Percentiles rank a stretch among this genome's conserved stretches.
Conservation (phyloP, 495 filamentous ascomycete genomes). For the Geopyxis carbonaria region DNA sequence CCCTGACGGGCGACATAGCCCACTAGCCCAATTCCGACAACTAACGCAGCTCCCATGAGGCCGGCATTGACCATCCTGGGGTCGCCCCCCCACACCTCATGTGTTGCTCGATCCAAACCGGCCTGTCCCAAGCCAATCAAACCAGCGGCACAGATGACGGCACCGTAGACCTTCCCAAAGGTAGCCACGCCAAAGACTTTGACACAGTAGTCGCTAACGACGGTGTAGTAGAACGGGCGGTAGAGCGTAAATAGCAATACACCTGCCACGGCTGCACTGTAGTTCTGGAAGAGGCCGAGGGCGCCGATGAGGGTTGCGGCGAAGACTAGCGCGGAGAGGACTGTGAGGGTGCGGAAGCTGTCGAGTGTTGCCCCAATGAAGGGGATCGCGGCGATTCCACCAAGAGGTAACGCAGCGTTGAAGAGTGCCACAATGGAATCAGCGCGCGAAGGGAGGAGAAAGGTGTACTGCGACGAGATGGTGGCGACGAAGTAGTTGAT, state of each 20-base stretch:
- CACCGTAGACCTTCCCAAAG: conserved; percentile 90
- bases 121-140: conserved; percentile 76
- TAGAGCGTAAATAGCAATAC: conserved; percentile 65
- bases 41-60: conserved; percentile 41
- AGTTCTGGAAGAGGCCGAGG: conserved; percentile 53
- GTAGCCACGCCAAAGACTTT: conserved; percentile 95
- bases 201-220: conserved; percentile 69
- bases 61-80: conserved; percentile 65
- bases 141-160: conserved; percentile 77
- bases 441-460: conserved; percentile 43
- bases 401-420: conserved; percentile 73
- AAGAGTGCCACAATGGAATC: conserved; percentile 72
- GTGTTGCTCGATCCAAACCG: conserved; percentile 63
- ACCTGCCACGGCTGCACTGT: conserved; percentile 58
- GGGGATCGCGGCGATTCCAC: conserved; percentile 68
- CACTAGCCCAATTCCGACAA: conserved; percentile 44
- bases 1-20: conserved; percentile 37
- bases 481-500: conserved; percentile 98
- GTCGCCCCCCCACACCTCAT: conserved; percentile 50
- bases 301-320: conserved; percentile 62
- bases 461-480: conserved; percentile 67
- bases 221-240: conserved; percentile 59
- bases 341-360: conserved; percentile 51
- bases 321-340: conserved; percentile 54
- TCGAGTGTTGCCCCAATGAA: conserved; percentile 80